These are phyloP conservation scores for Diplodia scrobiculata DNA, from an alignment of 2,329 filamentous ascomycete species.

Conservation along the genomic window DNA sequence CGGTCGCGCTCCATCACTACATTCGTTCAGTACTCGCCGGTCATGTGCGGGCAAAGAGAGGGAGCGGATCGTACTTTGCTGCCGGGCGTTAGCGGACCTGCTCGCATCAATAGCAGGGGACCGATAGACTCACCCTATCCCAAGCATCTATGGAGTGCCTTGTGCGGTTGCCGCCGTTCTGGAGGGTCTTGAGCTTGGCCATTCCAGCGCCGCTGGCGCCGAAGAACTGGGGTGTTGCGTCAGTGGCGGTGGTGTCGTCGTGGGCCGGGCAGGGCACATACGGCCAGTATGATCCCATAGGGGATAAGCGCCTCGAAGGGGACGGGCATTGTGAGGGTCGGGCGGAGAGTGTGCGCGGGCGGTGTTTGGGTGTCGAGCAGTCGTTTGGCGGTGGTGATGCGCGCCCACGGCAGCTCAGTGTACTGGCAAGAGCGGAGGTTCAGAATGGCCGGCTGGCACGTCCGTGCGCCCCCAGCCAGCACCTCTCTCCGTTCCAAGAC, in stretches of 20 bases:
- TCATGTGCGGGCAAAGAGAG: conserved; percentile 23
- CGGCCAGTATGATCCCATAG: conserved; percentile 64
- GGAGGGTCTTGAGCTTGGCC: conserved; percentile 59
- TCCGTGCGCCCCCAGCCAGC: conserved; percentile 26
- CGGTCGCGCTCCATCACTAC: conserved; percentile 69
- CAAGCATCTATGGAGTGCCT: conserved; percentile 64
- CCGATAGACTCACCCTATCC: conserved; percentile 59
- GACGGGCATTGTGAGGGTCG: conserved; percentile 59
- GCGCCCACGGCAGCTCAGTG: conserved; percentile 1
- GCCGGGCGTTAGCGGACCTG: conserved; percentile 46
- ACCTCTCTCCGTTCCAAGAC: conserved; percentile 27
- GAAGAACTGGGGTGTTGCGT: conserved; percentile 56
- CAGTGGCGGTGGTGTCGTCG: conserved; percentile 25
- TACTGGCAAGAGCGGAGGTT: conserved; percentile 14
- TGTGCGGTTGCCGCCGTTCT: conserved; percentile 64
- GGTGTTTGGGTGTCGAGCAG: conserved; percentile 1
- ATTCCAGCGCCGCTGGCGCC: conserved; percentile 61
- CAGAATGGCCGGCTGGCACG: conserved; percentile 9
- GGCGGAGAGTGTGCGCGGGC: conserved; percentile 1
- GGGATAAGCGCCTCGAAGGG: conserved; percentile 67
- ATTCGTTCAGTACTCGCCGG: conserved; percentile 36
- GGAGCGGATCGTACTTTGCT: conserved; percentile 56
- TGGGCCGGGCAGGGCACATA: conserved; percentile 46
- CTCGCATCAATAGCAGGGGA: conserved; percentile 8
- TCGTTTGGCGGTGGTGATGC: conserved; percentile 13